Evolutionary conservation across 1,284 basidiomycete species (phyloP).

Genomic region (Uromyces viciae-fabae): DNA sequence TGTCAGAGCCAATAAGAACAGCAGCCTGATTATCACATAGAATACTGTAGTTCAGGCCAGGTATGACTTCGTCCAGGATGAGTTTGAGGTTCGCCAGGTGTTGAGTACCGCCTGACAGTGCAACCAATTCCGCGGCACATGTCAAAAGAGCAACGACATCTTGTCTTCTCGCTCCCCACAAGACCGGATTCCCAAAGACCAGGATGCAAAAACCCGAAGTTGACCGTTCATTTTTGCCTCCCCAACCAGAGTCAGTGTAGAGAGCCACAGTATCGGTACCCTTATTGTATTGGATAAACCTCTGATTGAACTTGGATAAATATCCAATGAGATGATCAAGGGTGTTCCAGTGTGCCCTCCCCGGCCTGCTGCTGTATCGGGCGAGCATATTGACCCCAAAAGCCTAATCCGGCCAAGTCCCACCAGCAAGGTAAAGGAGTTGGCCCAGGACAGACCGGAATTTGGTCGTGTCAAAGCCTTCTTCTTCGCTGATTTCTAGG

Average conservation of each 20-base stretch:
- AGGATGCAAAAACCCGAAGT: not conserved
- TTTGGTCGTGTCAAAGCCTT: not conserved
- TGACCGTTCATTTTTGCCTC: not conserved
- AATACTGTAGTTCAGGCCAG: not conserved
- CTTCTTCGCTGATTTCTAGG: not conserved
- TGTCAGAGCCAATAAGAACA: not conserved
- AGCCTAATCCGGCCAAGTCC: not conserved
- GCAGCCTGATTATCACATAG: conserved; percentile 6
- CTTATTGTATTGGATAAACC: not conserved
- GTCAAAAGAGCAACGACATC: not conserved
- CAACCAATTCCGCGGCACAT: not conserved
- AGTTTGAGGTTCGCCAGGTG: not conserved
- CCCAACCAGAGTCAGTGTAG: not conserved
- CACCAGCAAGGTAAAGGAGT: not conserved
- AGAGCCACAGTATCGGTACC: not conserved
- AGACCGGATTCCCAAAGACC: not conserved
- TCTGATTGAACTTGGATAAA: not conserved
- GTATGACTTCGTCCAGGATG: not conserved
- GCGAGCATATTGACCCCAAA: not conserved
- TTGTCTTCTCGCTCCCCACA: not conserved
- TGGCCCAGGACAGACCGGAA: not conserved
- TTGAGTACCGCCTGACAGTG: not conserved
- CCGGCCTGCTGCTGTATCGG: not conserved
- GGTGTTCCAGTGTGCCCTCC: not conserved
- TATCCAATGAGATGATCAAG: not conserved